These are phyloP conservation scores for Phytophthora europaea DNA, from an alignment of 352 stramenopile species.

Conservation along the genomic window DNA sequence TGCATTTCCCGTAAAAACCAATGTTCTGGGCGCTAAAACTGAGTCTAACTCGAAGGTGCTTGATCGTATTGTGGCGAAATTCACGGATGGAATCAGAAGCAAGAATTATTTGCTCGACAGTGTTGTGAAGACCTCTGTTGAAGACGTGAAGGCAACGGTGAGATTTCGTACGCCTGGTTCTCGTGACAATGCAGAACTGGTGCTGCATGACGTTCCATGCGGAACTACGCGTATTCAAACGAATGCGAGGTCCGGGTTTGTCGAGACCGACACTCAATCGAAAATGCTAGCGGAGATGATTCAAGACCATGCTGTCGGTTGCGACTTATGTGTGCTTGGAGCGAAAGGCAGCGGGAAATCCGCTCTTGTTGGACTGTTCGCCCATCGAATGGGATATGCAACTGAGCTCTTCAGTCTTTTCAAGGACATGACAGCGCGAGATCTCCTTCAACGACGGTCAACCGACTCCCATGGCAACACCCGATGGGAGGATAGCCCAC, in stretches of 20 bases:
- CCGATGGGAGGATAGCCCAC: conserved; percentile 92
- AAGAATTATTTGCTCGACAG: conserved; percentile 48
- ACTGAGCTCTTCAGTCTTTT: conserved; percentile 94
- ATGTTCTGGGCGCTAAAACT: conserved; percentile 53
- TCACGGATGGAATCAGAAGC: conserved; percentile 34
- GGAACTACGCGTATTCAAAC: conserved; percentile 45
- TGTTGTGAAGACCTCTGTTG: conserved; percentile 41
- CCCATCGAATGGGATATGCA: conserved; percentile 80
- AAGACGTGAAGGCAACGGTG: conserved; percentile 31
- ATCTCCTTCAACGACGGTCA: conserved; percentile 92
- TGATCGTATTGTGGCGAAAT: conserved; percentile 66
- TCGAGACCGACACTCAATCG: conserved; percentile 68
- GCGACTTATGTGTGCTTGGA: conserved; percentile 85
- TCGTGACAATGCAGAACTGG: conserved; percentile 2
- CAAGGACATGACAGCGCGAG: conserved; percentile 94
- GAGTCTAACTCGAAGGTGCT: conserved; percentile 62
- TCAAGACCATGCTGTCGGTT: conserved; percentile 79
- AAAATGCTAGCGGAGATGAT: conserved; percentile 74
- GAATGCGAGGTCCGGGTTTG: conserved; percentile 49
- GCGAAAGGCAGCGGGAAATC: conserved; percentile 90
- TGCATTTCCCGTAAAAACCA: conserved; percentile 66
- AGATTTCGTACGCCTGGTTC: conserved; percentile 23
- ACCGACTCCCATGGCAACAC: conserved; percentile 92
- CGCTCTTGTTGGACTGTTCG: conserved; percentile 71
- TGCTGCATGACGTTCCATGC: conserved; percentile 50